Evolutionary conservation across 1,284 basidiomycete species (phyloP).

Genomic region (Filobasidium uniguttulatum): DNA sequence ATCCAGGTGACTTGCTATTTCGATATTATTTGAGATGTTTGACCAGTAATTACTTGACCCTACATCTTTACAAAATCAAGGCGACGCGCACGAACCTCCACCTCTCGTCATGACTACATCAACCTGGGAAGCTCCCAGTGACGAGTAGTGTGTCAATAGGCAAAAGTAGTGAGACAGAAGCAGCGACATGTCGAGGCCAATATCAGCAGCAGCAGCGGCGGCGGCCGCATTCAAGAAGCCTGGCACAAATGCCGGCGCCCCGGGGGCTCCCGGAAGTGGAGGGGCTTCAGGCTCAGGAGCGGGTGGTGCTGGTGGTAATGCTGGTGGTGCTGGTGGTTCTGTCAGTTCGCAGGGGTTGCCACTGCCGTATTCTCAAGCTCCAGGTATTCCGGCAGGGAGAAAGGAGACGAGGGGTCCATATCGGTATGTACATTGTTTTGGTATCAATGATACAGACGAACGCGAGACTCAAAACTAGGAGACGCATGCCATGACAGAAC

Average conservation of each 20-base stretch:
- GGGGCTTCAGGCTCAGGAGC: background rate
- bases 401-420: constrained; percentile 33
- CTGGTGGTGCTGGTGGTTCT: too few species aligned
- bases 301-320: too few species aligned
- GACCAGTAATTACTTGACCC: background rate
- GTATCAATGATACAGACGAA: background rate
- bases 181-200: background rate
- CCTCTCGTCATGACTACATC: too few species aligned
- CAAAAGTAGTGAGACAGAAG: too few species aligned
- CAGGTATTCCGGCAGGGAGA: constrained; percentile 17
- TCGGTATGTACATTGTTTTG: constrained; percentile 23
- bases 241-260: too few species aligned
- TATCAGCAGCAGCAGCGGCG: background rate
- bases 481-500: constrained; percentile 34
- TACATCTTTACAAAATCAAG: too few species aligned
- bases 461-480: background rate
- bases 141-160: too few species aligned
- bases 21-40: background rate
- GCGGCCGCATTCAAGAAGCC: background rate
- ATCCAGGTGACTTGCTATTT: too few species aligned
- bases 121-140: too few species aligned
- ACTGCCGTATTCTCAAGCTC: constrained; percentile 32
- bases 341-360: too few species aligned
- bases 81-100: background rate
- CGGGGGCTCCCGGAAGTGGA: too few species aligned